Evolutionary conservation across 305 asterid species (phyloP), one percentile per base, ranked within the genome.

Genomic region (Lippia alba): DNA sequence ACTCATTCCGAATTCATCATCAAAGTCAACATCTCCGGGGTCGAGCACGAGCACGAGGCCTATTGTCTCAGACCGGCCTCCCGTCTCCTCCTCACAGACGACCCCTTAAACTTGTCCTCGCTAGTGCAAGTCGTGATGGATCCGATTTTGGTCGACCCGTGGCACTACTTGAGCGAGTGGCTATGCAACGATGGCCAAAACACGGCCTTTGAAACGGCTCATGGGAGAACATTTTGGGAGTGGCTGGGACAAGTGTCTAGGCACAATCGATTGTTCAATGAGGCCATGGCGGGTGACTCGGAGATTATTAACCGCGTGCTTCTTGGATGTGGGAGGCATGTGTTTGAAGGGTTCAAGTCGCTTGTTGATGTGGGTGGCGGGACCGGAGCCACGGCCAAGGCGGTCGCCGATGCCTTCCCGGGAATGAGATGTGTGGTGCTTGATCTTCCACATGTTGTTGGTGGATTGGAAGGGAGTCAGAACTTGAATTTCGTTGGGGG

Each of bases 361-460:
- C 6, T 76, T 18, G 82, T 79, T 17, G 80, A 82, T 34, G 84
- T 82, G 0, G 84, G 79, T 2, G 87, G 87, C 10, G 84, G 82
- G 6, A 79, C 69, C 3, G 82, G 87, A 30, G 70, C 62, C 3
- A 53, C 45, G 45, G 71, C 82, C 12, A 71, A 49, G 54, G 51
- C 75, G 7, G 45, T 82, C 5, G 78, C 84, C n/a, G 61, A 50
- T 0, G 54, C 32, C 2, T 76, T 70, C 19, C 82, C 78, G 0
- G n/a, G 44, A 33, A 40, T 79, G 62, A 69, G 39, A 12, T 79
- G 87, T 59, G 67, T 36, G 2, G 82, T 76, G 11, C 74, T 79
- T 74, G 84, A 78, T 41, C 80, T 75, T 24, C 79, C 86, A 14
- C 79, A 69, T 49, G 83, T 78, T 16, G 77, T 81, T 61, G 40